These are phyloP conservation scores for Aspergillus leporis DNA, from an alignment of 495 filamentous ascomycete genomes.

Conservation along the genomic window DNA sequence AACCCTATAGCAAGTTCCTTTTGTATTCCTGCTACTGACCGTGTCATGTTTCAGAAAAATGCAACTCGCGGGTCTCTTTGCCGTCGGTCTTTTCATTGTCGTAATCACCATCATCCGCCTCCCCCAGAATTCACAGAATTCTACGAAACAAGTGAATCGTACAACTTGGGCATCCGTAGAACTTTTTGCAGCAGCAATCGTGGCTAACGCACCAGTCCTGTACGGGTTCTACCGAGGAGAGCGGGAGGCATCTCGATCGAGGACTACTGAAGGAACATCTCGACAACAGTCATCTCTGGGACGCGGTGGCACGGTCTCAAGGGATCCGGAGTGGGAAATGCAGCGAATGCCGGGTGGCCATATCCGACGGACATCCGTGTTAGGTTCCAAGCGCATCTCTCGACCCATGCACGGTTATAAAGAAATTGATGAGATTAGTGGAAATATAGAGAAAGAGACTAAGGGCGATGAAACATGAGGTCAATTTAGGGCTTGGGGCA, in stretches of 20 bases:
- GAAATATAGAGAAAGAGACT: neutral
- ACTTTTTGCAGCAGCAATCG: slow-evolving; percentile 42
- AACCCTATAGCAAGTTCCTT: neutral
- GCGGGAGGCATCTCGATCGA: slow-evolving; percentile 2
- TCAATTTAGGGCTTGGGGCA: too few species aligned
- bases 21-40: neutral
- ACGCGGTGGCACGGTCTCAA: neutral
- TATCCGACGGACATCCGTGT: slow-evolving; percentile 1
- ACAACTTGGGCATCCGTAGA: slow-evolving; percentile 46
- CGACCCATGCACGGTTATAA: slow-evolving; percentile 2
- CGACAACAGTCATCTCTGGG: neutral
- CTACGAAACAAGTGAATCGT: slow-evolving; percentile 37
- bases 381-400: neutral
- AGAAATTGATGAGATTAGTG: neutral
- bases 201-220: slow-evolving; percentile 45
- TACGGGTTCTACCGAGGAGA: slow-evolving; percentile 21
- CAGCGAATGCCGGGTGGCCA: neutral
- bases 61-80: slow-evolving; percentile 38
- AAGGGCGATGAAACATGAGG: neutral
- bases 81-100: slow-evolving; percentile 44
- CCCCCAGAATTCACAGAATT: slow-evolving; percentile 32
- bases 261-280: neutral
- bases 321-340: slow-evolving; percentile 3
- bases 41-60: slow-evolving; percentile 28
- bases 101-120: slow-evolving; percentile 41